Conservation (phyloP, 176 grass and related monocot genomes). For the Poa annua region DNA sequence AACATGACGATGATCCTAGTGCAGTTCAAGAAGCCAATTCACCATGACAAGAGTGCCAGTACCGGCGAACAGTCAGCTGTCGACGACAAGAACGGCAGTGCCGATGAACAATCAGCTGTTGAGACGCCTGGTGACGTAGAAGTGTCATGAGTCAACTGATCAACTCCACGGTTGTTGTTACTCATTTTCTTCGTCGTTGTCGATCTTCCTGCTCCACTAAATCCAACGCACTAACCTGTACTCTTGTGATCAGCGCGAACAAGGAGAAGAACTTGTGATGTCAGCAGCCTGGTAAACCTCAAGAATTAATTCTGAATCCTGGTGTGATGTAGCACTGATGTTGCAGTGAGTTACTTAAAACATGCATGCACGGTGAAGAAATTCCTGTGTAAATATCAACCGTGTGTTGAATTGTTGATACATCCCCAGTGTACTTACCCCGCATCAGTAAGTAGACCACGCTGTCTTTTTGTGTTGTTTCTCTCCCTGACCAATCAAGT, state of each 20-base stretch:
- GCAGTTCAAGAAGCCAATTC: conserved; percentile 71
- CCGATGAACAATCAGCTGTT: background rate
- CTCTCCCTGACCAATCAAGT: conserved; percentile 5
- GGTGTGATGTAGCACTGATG: background rate
- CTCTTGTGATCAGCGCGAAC: conserved; percentile 21
- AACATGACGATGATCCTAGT: conserved; percentile 97
- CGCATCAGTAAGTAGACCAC: background rate
- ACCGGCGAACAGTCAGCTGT: conserved; percentile 18
- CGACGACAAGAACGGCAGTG: background rate
- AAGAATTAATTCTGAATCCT: conserved; percentile 11
- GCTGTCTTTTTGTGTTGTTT: conserved; percentile 19
- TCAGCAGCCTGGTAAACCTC: background rate
- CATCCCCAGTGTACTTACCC: background rate
- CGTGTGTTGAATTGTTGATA: background rate
- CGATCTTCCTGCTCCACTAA: background rate
- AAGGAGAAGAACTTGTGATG: conserved; percentile 40
- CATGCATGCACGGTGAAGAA: conserved; percentile 4
- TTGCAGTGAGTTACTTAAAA: background rate
- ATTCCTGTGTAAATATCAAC: conserved; percentile 43
- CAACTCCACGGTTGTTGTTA: background rate
- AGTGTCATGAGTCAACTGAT: background rate
- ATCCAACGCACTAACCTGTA: background rate
- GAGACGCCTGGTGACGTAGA: background rate
- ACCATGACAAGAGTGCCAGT: conserved; percentile 9
- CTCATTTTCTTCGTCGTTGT: background rate